Evolutionary conservation across 768 basidiomycete species (phyloP).

Genomic region (Termitomyces sp.): DNA sequence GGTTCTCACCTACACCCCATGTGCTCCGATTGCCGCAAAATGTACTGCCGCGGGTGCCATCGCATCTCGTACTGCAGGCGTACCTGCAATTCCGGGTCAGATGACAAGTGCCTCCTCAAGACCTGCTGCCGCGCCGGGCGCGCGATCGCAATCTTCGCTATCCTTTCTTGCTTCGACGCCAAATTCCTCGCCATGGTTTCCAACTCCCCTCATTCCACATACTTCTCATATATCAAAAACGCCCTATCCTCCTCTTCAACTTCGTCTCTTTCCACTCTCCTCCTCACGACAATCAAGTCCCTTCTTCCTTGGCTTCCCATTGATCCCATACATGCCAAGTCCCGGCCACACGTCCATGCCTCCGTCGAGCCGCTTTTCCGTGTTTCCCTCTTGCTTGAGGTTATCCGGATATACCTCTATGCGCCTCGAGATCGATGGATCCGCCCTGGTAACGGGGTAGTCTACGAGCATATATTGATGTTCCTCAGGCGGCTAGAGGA

Average conservation of each 20-base stretch:
- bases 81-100: background rate
- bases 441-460: background rate
- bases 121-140: conserved; percentile 12
- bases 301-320: conserved; percentile 5
- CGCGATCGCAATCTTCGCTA: conserved; percentile 12
- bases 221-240: background rate
- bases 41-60: conserved; percentile 13
- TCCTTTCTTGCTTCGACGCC: conserved; percentile 11
- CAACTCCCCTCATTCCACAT: background rate
- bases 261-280: background rate
- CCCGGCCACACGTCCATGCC: background rate
- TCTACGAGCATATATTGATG: background rate
- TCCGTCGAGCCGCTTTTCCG: background rate
- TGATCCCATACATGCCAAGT: background rate
- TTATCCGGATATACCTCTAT: conserved; percentile 2
- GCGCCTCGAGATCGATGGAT: background rate
- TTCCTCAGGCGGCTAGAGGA: background rate
- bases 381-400: conserved; percentile 7
- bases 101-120: background rate
- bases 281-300: background rate
- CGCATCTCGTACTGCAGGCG: conserved; percentile 1
- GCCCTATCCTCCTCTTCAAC: background rate
- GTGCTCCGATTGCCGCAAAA: conserved; percentile 6
- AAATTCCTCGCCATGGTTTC: background rate
- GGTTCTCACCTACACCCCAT: conserved; percentile 5